These are phyloP conservation scores for Trifolium subterraneum DNA, from an alignment of 306 rosid species.

Conservation along the genomic window DNA sequence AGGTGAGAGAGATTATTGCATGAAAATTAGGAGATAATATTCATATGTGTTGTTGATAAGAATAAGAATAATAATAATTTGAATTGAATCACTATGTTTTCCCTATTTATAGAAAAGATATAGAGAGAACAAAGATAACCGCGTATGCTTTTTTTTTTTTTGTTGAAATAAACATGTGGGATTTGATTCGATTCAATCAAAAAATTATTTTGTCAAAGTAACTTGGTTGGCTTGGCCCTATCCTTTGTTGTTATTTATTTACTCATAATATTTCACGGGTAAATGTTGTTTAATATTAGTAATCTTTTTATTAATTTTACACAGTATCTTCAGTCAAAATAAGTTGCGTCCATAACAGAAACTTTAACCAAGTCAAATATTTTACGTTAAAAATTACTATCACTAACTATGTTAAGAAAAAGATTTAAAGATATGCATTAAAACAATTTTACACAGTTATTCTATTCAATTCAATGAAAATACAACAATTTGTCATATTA, in stretches of 20 bases:
- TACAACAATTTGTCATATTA: too few relatives aligned
- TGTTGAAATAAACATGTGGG: not conserved
- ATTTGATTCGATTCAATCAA: not conserved
- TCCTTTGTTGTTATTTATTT: not conserved
- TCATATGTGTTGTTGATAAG: slow-evolving; percentile 9
- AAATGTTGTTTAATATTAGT: not conserved
- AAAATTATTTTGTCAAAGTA: too few relatives aligned
- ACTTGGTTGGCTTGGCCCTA: too few relatives aligned
- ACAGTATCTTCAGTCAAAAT: not conserved
- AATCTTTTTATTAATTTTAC: too few relatives aligned
- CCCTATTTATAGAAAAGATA: not conserved
- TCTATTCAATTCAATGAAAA: too few relatives aligned
- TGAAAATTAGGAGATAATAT: not conserved
- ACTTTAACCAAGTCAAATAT: not conserved
- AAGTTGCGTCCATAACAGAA: not conserved
- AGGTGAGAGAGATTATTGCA: slow-evolving; percentile 9
- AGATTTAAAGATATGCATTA: too few relatives aligned
- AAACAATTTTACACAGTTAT: too few relatives aligned
- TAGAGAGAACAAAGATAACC: not conserved
- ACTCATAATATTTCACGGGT: not conserved
- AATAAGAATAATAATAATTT: not conserved
- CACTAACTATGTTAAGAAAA: too few relatives aligned
- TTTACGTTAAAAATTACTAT: not conserved
- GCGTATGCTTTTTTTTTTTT: too few relatives aligned
- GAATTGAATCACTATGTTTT: not conserved